Evolutionary conservation across 2,329 filamentous ascomycete genomes (phyloP), one percentile per base, ranked within the genome.

Genomic region (Sclerotinia trifoliorum): DNA sequence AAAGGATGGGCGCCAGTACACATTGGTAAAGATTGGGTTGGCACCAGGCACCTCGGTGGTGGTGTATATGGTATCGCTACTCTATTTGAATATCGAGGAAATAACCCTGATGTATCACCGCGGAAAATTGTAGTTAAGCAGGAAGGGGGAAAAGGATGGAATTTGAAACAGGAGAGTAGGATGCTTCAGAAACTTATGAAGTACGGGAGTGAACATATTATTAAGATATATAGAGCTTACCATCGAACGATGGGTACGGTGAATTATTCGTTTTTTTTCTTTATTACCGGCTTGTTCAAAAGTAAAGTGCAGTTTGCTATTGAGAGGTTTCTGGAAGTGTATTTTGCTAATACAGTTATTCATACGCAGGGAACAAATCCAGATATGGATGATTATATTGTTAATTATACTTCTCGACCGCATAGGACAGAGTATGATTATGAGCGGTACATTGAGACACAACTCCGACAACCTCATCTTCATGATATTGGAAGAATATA

Each of bases 11-110:
- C 63, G 4, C 39, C 63, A n/a, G 24, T 49, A 19, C 39, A 55
- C 6, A 60, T 66, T 26, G 63, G 63, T 19, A 60, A 60, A 39
- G 63, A 60, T 21, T 66, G 63, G 63, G 63, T 66, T 2, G 63
- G 26, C n/a, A 29, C n/a, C 39, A 66, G 17, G 13, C 46, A 35
- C 55, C 29, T 66, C 17, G 63, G 63, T 8, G 52, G n/a, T 15
- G 63, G 63, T 21, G 5, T 42, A 3, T 66, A 66, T 60, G 63
- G 63, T 17, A 60, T 66, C 29, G 63, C 63, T 26, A 35, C 52
- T 15, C 63, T 60, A 13, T 66, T 66, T 26, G 63, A 49, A 48
- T 66, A 66, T 49, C 21, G 29, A 5, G 63, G 63, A 26, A 2
- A 26, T 5, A 19, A 66, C 19, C 21, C 6, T 17, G 19, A 58